Conservation (phyloP, 1,139 yeast species). For the Hansenula lynferdii region DNA sequence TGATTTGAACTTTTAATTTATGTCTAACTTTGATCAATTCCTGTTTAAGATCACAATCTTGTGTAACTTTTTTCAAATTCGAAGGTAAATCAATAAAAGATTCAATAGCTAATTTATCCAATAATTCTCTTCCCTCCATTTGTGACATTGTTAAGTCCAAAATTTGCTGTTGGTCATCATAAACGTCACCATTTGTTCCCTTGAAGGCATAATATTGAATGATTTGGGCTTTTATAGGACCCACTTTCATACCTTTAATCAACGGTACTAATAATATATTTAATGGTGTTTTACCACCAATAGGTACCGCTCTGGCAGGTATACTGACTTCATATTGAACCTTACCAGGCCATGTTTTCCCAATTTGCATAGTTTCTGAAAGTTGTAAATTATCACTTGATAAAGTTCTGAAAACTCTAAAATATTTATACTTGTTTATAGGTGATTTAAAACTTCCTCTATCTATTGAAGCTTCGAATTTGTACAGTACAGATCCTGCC, state of each 20-base stretch:
- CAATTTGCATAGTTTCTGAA: slow-evolving; percentile 52
- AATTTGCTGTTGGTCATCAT: slow-evolving; percentile 38
- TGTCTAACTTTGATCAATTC: slow-evolving; percentile 55
- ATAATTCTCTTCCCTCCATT: slow-evolving; percentile 34
- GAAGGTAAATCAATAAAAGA: slow-evolving; percentile 48
- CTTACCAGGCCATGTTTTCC: slow-evolving; percentile 61
- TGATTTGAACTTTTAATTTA: slow-evolving; percentile 51
- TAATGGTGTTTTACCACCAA: slow-evolving; percentile 53
- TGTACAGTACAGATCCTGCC: slow-evolving; percentile 53
- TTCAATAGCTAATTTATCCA: slow-evolving; percentile 48
- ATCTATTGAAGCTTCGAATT: slow-evolving; percentile 50
- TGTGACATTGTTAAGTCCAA: slow-evolving; percentile 31
- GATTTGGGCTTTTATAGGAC: slow-evolving; percentile 43
- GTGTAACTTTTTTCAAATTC: slow-evolving; percentile 48
- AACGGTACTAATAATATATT: slow-evolving; percentile 54
- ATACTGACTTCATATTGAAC: slow-evolving; percentile 58
- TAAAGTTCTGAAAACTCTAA: slow-evolving; percentile 48
- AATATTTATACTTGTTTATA: slow-evolving; percentile 31
- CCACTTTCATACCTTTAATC: slow-evolving; percentile 47
- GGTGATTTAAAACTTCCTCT: slow-evolving; percentile 33
- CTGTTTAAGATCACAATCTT: slow-evolving; percentile 47
- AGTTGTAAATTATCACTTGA: slow-evolving; percentile 46
- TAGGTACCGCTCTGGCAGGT: slow-evolving; percentile 53
- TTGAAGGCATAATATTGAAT: slow-evolving; percentile 47
- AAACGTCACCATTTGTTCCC: slow-evolving; percentile 31